Base-by-base conservation (phyloP, 768 basidiomycete species). In the Gymnopilus dilepis region DNA sequence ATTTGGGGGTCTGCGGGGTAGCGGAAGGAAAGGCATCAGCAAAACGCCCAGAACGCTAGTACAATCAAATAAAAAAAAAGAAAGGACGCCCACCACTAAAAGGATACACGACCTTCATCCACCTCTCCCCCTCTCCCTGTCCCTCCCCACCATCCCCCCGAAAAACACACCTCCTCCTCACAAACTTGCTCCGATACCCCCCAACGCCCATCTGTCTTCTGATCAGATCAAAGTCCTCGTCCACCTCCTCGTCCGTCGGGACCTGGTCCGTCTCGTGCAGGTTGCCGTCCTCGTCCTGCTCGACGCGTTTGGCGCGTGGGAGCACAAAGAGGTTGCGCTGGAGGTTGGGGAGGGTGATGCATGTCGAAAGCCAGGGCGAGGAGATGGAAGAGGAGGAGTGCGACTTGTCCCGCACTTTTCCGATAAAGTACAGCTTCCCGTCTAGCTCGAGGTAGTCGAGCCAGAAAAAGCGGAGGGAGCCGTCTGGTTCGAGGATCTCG, bases 71-170 rank as follows among this genome's bases (percentile, higher is more conserved):
- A 19, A 37, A 37, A 37, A 15, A 37, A 37, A 37, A 9, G 15
- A 37, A 37, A 37, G 3, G 34, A 24, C 17, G 62, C 87, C 65
- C 61, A 94, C 97, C 89, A 62, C 90, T 85, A 67, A 94, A 99
- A 17, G 88, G 85, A 72, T 97, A 98, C 2, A 96, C 85, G 2
- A 97, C 94, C 73, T 99, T 98, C 76, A 98, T 77, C 94, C 95
- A 99, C 64, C 90, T 83, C 5, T 82, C 80, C 71, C 95, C 89
- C 19, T 86, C 89, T 59, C 86, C 80, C 1, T 95, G 95, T 0
- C 97, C 85, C 47, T 91, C 89, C 62, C 34, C 34, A 9, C 7
- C 15, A 2, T 82, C 80, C 67, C 93, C 88, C 8, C 94, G 96
- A 70, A 99, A 99, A 0, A 92, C 95, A 71, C 99, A 99, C 67